phyloP scores from a whole-genome alignment of 345 rosid species.

The Toxicodendron radicans region DNA sequence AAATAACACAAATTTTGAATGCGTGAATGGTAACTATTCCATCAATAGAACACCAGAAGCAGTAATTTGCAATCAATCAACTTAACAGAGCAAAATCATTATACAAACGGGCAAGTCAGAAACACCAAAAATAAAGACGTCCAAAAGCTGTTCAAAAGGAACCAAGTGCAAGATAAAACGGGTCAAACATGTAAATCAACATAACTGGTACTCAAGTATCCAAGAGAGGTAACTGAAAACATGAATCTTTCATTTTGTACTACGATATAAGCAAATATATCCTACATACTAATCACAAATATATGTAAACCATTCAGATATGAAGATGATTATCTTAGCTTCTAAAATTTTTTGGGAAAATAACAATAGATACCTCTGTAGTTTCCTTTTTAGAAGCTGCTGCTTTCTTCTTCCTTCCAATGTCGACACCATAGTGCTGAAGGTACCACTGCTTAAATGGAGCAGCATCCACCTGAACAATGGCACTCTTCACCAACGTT shows the following conservation, averaged over 20 bases:
- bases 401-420: conserved; percentile 52
- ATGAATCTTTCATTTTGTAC: neutral
- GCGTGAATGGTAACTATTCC: neutral
- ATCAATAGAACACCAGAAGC: too few relatives aligned
- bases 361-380: conserved; percentile 26
- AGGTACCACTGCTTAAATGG: conserved; percentile 62
- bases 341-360: neutral
- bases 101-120: too few relatives aligned
- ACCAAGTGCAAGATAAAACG: too few relatives aligned
- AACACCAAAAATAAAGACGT: too few relatives aligned
- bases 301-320: neutral
- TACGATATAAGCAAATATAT: neutral
- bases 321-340: neutral
- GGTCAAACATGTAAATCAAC: neutral
- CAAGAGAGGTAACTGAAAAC: neutral
- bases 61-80: too few relatives aligned
- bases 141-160: too few relatives aligned
- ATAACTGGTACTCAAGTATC: neutral
- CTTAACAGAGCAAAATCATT: too few relatives aligned
- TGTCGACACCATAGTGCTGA: conserved; percentile 48
- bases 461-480: conserved; percentile 56
- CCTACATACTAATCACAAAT: neutral
- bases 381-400: conserved; percentile 46
- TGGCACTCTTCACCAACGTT: conserved; percentile 57
- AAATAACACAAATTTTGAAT: too few relatives aligned